A percentile compares a stretch with the other conserved stretches of the same genome.
phyloP scores from a whole-genome alignment of 495 filamentous ascomycete species.

The Hypomontagnella submonticulosa region DNA sequence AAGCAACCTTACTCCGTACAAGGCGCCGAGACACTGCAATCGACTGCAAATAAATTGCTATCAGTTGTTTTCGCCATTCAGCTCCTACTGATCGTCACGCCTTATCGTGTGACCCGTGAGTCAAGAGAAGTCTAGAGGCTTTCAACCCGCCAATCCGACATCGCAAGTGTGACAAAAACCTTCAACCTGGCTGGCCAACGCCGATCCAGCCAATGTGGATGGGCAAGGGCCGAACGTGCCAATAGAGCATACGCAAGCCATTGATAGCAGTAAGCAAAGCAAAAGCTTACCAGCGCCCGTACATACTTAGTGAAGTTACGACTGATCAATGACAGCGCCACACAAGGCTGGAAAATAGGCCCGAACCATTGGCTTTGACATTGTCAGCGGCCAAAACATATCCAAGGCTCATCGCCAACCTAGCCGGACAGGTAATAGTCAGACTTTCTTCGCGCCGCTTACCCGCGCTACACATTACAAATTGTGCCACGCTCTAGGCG shows the following conservation, averaged over 20 bases:
- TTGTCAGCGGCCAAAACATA: constrained; percentile 6
- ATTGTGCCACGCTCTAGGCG: constrained; percentile 17
- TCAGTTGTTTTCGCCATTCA: constrained; percentile 34
- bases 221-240: constrained; percentile 38
- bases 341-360: constrained; percentile 44
- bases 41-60: constrained; percentile 38
- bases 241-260: constrained; percentile 38
- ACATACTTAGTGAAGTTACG: constrained; percentile 21
- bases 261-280: constrained; percentile 34
- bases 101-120: constrained; percentile 37
- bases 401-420: constrained; percentile 25
- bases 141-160: constrained; percentile 38
- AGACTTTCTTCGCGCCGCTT: constrained; percentile 23
- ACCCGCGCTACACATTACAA: constrained; percentile 23
- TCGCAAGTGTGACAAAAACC: constrained; percentile 33
- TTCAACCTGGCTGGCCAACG: constrained; percentile 33
- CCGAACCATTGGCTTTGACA: constrained; percentile 29
- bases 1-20: constrained; percentile 31
- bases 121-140: background rate
- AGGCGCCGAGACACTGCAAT: constrained; percentile 14
- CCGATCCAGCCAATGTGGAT: constrained; percentile 38
- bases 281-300: constrained; percentile 23
- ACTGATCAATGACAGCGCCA: constrained; percentile 29
- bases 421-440: constrained; percentile 18
- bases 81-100: constrained; percentile 36